Evolutionary conservation across 768 basidiomycete species (phyloP).

Genomic region (Tulasnella sp.): DNA sequence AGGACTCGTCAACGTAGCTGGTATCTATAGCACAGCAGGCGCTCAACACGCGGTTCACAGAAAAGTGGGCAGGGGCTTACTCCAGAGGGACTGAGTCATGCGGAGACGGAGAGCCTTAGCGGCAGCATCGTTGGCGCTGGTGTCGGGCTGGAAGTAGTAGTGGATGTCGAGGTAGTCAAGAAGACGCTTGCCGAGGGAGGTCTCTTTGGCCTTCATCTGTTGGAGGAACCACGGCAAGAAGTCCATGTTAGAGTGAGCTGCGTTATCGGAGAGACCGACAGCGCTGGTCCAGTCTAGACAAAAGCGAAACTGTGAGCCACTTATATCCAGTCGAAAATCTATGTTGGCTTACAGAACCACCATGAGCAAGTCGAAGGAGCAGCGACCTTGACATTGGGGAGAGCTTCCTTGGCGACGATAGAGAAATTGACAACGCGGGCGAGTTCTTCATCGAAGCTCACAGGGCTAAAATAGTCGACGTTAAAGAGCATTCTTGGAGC

Average conservation of each 20-base stretch:
- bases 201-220: slow-evolving; percentile 46
- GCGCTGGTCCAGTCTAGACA: slow-evolving; percentile 51
- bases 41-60: too few species aligned
- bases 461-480: slow-evolving; percentile 37
- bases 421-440: slow-evolving; percentile 46
- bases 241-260: slow-evolving; percentile 52
- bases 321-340: slow-evolving; percentile 35
- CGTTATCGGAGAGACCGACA: slow-evolving; percentile 49
- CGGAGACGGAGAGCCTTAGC: slow-evolving; percentile 52
- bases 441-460: slow-evolving; percentile 54
- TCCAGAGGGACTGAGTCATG: slow-evolving; percentile 52
- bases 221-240: slow-evolving; percentile 56
- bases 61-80: slow-evolving; percentile 20
- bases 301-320: not conserved
- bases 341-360: slow-evolving; percentile 36
- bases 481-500: not conserved
- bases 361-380: slow-evolving; percentile 45
- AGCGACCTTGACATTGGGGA: slow-evolving; percentile 47
- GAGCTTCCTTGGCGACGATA: slow-evolving; percentile 45
- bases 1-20: slow-evolving; percentile 54
- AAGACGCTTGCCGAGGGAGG: slow-evolving; percentile 43
- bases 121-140: slow-evolving; percentile 51
- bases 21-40: slow-evolving; percentile 35
- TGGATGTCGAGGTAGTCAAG: slow-evolving; percentile 53
- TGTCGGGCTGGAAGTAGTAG: slow-evolving; percentile 54